Conservation (phyloP, 352 stramenopile species). For the Elongisporangium anandrum region DNA sequence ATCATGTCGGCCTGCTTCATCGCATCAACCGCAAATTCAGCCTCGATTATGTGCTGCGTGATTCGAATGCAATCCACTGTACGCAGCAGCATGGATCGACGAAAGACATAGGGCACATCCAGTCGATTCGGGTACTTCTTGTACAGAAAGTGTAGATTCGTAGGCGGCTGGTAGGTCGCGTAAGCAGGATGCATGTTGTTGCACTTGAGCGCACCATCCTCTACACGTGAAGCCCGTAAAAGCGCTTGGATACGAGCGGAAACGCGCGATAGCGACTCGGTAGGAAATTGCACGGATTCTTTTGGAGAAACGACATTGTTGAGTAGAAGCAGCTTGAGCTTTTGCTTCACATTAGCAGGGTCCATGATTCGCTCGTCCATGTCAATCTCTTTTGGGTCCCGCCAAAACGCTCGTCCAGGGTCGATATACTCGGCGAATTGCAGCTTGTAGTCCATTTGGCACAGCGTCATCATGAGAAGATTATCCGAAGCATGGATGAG, state of each 20-base stretch:
- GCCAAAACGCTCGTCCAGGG: slow-evolving; percentile 44
- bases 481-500: slow-evolving; percentile 59
- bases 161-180: slow-evolving; percentile 34
- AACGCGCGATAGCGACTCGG: slow-evolving; percentile 32
- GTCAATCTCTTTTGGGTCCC: slow-evolving; percentile 33
- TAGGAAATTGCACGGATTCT: slow-evolving; percentile 36
- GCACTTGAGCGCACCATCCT: slow-evolving; percentile 13
- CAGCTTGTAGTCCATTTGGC: slow-evolving; percentile 44
- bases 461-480: slow-evolving; percentile 53
- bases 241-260: slow-evolving; percentile 51
- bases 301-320: slow-evolving; percentile 28
- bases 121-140: slow-evolving; percentile 51
- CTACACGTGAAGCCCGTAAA: slow-evolving; percentile 22
- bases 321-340: slow-evolving; percentile 35
- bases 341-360: slow-evolving; percentile 40
- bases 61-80: slow-evolving; percentile 58
- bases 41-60: slow-evolving; percentile 35
- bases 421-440: slow-evolving; percentile 59
- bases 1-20: slow-evolving; percentile 24
- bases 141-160: slow-evolving; percentile 63
- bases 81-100: slow-evolving; percentile 47
- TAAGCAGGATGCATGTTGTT: slow-evolving; percentile 25
- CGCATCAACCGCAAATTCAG: slow-evolving; percentile 36
- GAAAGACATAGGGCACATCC: slow-evolving; percentile 29
- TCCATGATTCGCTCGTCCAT: slow-evolving; percentile 44